Conservation (phyloP, 257 asterid genomes). For the Solanum lycopersicoides region DNA sequence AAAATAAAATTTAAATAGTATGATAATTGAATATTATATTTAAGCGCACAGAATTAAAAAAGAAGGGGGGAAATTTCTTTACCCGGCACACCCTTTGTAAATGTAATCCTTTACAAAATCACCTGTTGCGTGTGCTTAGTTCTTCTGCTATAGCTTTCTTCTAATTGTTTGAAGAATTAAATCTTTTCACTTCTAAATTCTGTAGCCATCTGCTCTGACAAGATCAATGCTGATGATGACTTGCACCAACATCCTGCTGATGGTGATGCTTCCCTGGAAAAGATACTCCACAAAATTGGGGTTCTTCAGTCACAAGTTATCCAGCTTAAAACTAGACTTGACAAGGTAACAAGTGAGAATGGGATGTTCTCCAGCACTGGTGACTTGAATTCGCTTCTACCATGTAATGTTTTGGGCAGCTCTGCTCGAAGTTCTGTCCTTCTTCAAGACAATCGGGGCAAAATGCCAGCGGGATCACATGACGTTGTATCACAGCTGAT, state of each 20-base stretch:
- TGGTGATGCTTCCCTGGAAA: conserved; percentile 1
- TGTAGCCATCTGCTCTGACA: conserved; percentile 12
- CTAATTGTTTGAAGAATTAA: neutral
- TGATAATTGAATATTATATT: too few species aligned
- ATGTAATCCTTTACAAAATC: neutral
- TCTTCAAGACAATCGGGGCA: conserved; percentile 32
- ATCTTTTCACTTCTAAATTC: neutral
- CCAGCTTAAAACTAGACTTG: conserved; percentile 9
- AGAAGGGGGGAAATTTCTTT: neutral
- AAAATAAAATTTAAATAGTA: too few species aligned
- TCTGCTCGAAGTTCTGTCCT: conserved; percentile 22
- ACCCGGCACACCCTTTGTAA: neutral
- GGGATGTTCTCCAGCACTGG: conserved; percentile 2
- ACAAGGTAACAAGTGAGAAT: conserved; percentile 10
- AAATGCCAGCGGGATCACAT: conserved; percentile 27
- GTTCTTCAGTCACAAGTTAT: conserved; percentile 7
- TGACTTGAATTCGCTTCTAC: conserved; percentile 9
- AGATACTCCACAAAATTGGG: conserved; percentile 1
- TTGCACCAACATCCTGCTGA: neutral
- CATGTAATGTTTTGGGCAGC: conserved; percentile 14
- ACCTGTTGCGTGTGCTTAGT: neutral
- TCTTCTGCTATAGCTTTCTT: neutral
- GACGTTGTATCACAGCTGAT: conserved; percentile 41
- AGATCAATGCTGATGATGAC: neutral
- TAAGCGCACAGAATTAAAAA: neutral